Evolutionary conservation across 768 basidiomycete species (phyloP).

Genomic region (Myochromella boudieri): DNA sequence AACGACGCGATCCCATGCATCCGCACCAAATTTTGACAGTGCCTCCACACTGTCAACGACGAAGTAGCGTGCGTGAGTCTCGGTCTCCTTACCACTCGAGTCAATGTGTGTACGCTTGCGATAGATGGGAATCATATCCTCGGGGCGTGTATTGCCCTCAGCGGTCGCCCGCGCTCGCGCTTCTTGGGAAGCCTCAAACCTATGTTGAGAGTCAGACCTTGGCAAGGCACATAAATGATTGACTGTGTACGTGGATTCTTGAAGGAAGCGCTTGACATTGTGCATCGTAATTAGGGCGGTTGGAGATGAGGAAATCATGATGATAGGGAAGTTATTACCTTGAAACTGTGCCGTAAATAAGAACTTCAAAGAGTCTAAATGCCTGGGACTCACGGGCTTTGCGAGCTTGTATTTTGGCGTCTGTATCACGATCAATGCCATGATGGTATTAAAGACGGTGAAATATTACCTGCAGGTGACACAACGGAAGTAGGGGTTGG

Average conservation of each 20-base stretch:
- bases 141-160: constrained; percentile 72
- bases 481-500: constrained; percentile 33
- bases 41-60: constrained; percentile 94
- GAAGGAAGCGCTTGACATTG: constrained; percentile 92
- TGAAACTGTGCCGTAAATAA: neutral
- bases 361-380: neutral
- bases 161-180: constrained; percentile 67
- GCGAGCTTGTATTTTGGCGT: constrained; percentile 61
- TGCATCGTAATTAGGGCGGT: constrained; percentile 97
- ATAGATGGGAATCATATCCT: constrained; percentile 87
- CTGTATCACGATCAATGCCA: no score
- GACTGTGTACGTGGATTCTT: constrained; percentile 69
- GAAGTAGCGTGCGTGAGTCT: constrained; percentile 66
- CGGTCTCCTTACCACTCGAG: constrained; percentile 59
- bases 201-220: constrained; percentile 19
- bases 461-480: constrained; percentile 36
- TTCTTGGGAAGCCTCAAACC: constrained; percentile 74
- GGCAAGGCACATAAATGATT: neutral
- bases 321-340: constrained; percentile 88
- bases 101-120: constrained; percentile 76
- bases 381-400: constrained; percentile 60
- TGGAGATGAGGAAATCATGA: constrained; percentile 95
- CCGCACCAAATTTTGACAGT: constrained; percentile 85
- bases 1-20: constrained; percentile 96
- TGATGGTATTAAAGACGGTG: neutral